Evolutionary conservation across 192 early-diverging fungal genomes (phyloP), one percentile per base, ranked within the genome.

Genomic region (Dissophora ornata): DNA sequence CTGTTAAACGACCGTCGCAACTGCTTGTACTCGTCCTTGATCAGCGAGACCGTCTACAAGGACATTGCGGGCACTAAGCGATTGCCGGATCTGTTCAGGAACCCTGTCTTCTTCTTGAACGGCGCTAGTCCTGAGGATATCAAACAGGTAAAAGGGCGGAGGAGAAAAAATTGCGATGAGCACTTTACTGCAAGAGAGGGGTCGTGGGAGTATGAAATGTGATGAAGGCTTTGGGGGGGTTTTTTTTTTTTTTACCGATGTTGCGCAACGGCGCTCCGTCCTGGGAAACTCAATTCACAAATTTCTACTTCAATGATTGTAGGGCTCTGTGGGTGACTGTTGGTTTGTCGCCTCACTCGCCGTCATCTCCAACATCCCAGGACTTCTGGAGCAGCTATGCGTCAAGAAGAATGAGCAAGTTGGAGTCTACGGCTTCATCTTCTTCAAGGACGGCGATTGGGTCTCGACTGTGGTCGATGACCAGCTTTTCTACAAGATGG

Each of bases 371-470:
- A 85, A 81, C 21, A 81, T 82, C 41, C 80, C 85, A 24, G 69
- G 66, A 25, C 56, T 85, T 7, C 44, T 87, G 29, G 62, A 74
- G 52, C 71, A 73, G 12, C 69, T 84, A 30, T 87, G 87, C 46
- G 85, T 87, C 7, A 84, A 84, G 22, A 75, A 83, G 30, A 79
- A 87, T 47, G 85, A 87, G 34, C 10, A 83, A 47, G 81, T 87
- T 21, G 85, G 85, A 25, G 83, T 85, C 11, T 87, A 87, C 49
- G 85, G 85, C 32, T 87, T 87, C 57, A 82, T 87, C 29, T 87
- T 87, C 66, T 87, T 85, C 74, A 69, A 81, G 41, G 85, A 87
- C 58, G 85, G 85, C 40, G 79, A 87, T 54, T 87, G 86, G 86
- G 66, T 83, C 4, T 79, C 86, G 34, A 80, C 79, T 2, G 79